Percentiles rank a stretch among this genome's conserved stretches.
Conservation (phyloP, 1,284 basidiomycete genomes). For the Blastosporella zonata region DNA sequence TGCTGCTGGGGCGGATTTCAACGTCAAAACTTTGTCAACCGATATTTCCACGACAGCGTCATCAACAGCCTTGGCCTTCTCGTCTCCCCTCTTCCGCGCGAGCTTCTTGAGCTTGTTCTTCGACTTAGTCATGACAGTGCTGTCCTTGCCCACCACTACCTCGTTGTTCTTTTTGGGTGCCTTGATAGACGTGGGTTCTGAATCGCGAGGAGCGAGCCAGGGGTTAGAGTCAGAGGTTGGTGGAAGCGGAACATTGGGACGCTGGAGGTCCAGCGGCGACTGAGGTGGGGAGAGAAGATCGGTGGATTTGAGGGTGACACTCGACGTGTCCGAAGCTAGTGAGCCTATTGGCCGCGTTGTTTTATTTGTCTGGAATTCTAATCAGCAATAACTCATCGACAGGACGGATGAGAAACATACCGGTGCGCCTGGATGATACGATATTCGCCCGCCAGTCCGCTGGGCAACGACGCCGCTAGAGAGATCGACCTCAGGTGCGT, state of each 20-base stretch:
- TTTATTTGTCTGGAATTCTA: constrained; percentile 11
- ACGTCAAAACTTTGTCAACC: constrained; percentile 48
- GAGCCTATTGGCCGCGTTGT: constrained; percentile 38
- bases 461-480: constrained; percentile 37
- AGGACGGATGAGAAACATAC: constrained; percentile 28
- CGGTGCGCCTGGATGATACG: constrained; percentile 48
- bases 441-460: constrained; percentile 57
- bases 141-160: constrained; percentile 62
- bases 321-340: constrained; percentile 62
- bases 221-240: constrained; percentile 50
- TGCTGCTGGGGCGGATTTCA: constrained; percentile 22
- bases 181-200: constrained; percentile 32
- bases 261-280: constrained; percentile 26
- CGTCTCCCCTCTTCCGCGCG: constrained; percentile 49
- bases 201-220: constrained; percentile 56
- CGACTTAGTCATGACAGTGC: constrained; percentile 58
- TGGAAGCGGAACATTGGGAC: constrained; percentile 19
- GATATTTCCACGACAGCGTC: constrained; percentile 81
- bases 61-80: constrained; percentile 55
- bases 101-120: constrained; percentile 72
- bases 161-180: constrained; percentile 64
- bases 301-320: constrained; percentile 62
- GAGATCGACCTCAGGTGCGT: constrained; percentile 21
- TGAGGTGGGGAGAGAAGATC: constrained; percentile 44
- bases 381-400: constrained; percentile 6